phyloP scores from a whole-genome alignment of 2,329 filamentous ascomycete species.

The Talaromyces sp. region DNA sequence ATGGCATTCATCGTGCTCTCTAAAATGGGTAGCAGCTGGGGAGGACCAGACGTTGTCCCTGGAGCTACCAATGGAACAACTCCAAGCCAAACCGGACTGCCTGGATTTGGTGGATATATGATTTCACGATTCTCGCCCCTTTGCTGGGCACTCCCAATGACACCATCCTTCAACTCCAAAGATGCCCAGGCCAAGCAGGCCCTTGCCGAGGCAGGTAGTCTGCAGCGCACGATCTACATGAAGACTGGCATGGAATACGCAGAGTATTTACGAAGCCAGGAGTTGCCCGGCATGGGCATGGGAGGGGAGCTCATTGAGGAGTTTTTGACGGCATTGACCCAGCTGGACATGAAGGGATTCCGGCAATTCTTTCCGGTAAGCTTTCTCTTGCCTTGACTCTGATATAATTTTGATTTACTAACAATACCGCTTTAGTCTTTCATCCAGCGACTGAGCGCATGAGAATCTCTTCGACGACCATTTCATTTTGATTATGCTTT shows the following conservation, averaged over 20 bases:
- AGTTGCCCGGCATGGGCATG: slow-evolving; percentile 54
- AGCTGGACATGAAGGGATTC: slow-evolving; percentile 50
- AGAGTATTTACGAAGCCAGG: slow-evolving; percentile 47
- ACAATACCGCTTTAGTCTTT: slow-evolving; percentile 34
- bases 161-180: slow-evolving; percentile 76
- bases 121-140: slow-evolving; percentile 85
- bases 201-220: slow-evolving; percentile 78
- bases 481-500: slow-evolving; percentile 25
- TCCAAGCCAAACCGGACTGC: slow-evolving; percentile 56
- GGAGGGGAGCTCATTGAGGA: slow-evolving; percentile 49
- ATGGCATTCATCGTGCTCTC: slow-evolving; percentile 81
- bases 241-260: slow-evolving; percentile 87
- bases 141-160: slow-evolving; percentile 84
- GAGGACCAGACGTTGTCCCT: slow-evolving; percentile 73
- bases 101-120: slow-evolving; percentile 90
- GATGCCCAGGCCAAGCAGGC: slow-evolving; percentile 90
- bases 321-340: slow-evolving; percentile 49
- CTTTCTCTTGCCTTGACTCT: neutral
- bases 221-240: slow-evolving; percentile 87
- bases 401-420: too few species aligned
- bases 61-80: slow-evolving; percentile 32
- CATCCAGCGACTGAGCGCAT: slow-evolving; percentile 50
- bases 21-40: slow-evolving; percentile 86
- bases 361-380: slow-evolving; percentile 53
- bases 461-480: slow-evolving; percentile 27